These are phyloP conservation scores for Lomentospora prolificans DNA, from an alignment of 2,329 filamentous ascomycete genomes.

Conservation along the genomic window DNA sequence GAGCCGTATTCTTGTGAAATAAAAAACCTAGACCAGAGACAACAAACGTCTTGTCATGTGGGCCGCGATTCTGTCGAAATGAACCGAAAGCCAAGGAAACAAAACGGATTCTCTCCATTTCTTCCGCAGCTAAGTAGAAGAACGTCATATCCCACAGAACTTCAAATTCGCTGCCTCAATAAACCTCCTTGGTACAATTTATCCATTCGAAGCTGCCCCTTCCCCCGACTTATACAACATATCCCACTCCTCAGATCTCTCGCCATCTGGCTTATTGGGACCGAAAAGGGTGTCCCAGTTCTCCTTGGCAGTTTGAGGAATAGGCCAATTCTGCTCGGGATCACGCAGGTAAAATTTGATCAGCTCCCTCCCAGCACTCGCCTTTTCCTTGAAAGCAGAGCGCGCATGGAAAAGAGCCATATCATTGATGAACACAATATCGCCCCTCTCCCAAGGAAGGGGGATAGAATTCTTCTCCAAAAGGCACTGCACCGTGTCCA, in stretches of 20 bases:
- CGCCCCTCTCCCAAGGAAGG: not conserved
- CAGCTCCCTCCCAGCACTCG: not conserved
- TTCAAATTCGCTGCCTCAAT: not conserved
- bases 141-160: no score
- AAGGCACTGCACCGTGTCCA: not conserved
- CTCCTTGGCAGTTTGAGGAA: not conserved
- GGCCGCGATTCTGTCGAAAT: no score
- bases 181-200: not conserved
- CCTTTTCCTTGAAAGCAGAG: not conserved
- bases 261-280: not conserved
- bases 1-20: no score
- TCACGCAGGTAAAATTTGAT: not conserved
- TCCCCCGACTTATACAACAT: not conserved
- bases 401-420: not conserved
- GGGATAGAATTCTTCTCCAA: not conserved
- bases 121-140: no score
- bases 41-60: no score
- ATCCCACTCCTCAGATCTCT: not conserved
- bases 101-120: no score
- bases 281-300: not conserved
- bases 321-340: not conserved
- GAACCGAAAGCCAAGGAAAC: no score
- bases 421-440: not conserved
- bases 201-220: not conserved
- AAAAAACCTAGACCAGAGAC: no score